Evolutionary conservation across 345 rosid species (phyloP).

Genomic region (Linum usitatissimum): DNA sequence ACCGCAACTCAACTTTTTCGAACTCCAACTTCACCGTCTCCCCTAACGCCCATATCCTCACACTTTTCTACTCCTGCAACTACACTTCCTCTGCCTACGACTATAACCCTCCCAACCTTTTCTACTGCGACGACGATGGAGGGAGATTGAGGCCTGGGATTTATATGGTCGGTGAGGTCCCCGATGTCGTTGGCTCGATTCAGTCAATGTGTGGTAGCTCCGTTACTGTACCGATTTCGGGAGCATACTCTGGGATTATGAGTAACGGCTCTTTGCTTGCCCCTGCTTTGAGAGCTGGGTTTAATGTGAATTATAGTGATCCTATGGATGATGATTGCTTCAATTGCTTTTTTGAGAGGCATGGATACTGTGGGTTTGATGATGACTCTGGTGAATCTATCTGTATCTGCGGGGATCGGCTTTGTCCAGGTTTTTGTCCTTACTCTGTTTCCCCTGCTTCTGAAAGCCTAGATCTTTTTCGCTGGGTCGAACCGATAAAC

Average conservation of each 20-base stretch:
- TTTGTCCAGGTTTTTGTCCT: slow-evolving; percentile 16
- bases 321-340: slow-evolving; percentile 22
- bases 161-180: slow-evolving; percentile 19
- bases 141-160: slow-evolving; percentile 7
- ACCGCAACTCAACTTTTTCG: slow-evolving; percentile 20
- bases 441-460: neutral
- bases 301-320: slow-evolving; percentile 16
- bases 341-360: slow-evolving; percentile 8
- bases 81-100: neutral
- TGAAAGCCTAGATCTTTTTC: too few species aligned
- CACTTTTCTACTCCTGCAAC: slow-evolving; percentile 24
- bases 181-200: slow-evolving; percentile 8
- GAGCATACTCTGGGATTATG: slow-evolving; percentile 1
- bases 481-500: too few species aligned
- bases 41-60: neutral
- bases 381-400: slow-evolving; percentile 12
- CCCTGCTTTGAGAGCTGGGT: slow-evolving; percentile 31
- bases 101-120: neutral
- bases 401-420: slow-evolving; percentile 23
- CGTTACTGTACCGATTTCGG: slow-evolving; percentile 14
- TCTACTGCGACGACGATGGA: slow-evolving; percentile 12
- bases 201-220: slow-evolving; percentile 10
- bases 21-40: slow-evolving; percentile 8
- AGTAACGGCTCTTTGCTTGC: slow-evolving; percentile 12
- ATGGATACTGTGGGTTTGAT: slow-evolving; percentile 32